These are phyloP conservation scores for Microdochium trichocladiopsis DNA, from an alignment of 2,329 filamentous ascomycete species.

Conservation along the genomic window DNA sequence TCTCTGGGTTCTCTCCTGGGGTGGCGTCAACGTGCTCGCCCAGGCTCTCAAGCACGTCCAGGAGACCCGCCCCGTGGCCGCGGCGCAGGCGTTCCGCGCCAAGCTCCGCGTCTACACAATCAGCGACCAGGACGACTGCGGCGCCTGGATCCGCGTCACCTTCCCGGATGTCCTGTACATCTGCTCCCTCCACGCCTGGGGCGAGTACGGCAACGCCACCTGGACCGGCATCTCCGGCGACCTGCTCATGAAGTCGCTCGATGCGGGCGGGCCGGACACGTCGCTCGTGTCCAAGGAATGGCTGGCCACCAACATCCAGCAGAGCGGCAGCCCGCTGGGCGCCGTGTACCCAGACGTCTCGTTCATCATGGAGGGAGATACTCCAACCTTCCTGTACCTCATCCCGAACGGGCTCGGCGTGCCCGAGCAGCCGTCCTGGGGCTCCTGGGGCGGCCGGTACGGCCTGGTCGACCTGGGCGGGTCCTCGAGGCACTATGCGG, in stretches of 20 bases:
- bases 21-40: constrained; percentile 40
- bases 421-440: constrained; percentile 32
- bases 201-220: constrained; percentile 43
- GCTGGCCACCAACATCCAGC: constrained; percentile 38
- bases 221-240: constrained; percentile 51
- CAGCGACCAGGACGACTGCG: constrained; percentile 52
- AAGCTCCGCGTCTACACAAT: constrained; percentile 46
- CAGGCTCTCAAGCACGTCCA: constrained; percentile 33
- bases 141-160: constrained; percentile 44
- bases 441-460: constrained; percentile 36
- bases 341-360: constrained; percentile 28
- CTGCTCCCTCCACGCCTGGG: constrained; percentile 46
- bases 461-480: constrained; percentile 17
- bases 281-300: constrained; percentile 34
- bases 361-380: constrained; percentile 39
- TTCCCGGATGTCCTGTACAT: constrained; percentile 52
- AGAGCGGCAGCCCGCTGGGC: constrained; percentile 22
- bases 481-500: background rate
- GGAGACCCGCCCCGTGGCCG: constrained; percentile 14
- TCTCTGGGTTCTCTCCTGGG: constrained; percentile 42
- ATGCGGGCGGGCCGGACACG: constrained; percentile 33
- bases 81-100: constrained; percentile 22
- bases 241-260: constrained; percentile 30
- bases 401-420: constrained; percentile 35
- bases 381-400: constrained; percentile 32